Evolutionary conservation across 768 basidiomycete species (phyloP), one percentile per base, ranked within the genome.

Genomic region (Lepiota venenata): DNA sequence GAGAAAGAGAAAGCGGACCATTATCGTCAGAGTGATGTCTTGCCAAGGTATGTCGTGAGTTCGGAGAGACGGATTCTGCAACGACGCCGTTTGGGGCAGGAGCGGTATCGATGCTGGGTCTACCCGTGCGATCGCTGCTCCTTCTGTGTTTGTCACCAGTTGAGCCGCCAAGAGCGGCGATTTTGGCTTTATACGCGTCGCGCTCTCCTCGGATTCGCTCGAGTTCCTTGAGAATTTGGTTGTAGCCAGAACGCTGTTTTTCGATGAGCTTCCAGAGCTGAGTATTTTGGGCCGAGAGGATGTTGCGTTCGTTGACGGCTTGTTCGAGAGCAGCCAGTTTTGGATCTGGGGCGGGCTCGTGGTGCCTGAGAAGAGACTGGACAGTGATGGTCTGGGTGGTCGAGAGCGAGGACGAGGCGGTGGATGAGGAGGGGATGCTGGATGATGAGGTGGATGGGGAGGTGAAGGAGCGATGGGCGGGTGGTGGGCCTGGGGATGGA

Each of bases 251-350:
- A 52, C 91, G 81, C 68, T 94, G 91, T 67, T 93, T 95, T 77
- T 95, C 92, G 65, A 96, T 87, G 58, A 95, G 80, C 69, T 94
- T 95, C 94, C 94, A 96, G 18, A 96, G 82, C 71, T 95, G 92
- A 14, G 85, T 73, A 66, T 96, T 96, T 74, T 96, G 93, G 3
- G 83, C 70, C 10, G 87, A 82, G 47, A 94, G 81, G 38, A 74
- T 70, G 64, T 95, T 96, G 59, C 93, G 82, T 63, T 98, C 94
- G 14, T 77, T 76, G 22, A 96, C 74, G 7, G 85, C 82, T 55
- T 84, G 81, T 21, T 93, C 91, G 25, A 96, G 78, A 2, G 93
- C 92, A 35, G 79, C 77, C n/a, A 70, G 60, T 56, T 70, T 75
- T 38, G 84, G 84, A 69, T 85, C 81, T 44, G 76, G 66, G 0